phyloP scores from a whole-genome alignment of 495 filamentous ascomycete genomes.

The Xylaria castorea region DNA sequence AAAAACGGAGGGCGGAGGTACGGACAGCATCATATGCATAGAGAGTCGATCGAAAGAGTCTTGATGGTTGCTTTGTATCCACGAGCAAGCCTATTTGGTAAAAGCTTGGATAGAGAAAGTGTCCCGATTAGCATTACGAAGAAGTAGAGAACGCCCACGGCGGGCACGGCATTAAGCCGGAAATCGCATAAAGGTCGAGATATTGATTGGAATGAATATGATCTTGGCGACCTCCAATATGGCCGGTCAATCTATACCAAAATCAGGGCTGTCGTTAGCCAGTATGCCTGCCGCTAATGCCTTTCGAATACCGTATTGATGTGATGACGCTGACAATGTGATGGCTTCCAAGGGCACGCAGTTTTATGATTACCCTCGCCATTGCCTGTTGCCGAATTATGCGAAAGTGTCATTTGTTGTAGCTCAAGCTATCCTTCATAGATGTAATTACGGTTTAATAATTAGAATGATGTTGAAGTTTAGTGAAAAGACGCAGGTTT shows the following conservation, averaged over 20 bases:
- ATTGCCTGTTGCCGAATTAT: neutral
- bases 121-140: neutral
- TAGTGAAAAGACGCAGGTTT: neutral
- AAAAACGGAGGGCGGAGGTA: constrained; percentile 9
- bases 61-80: constrained; percentile 3
- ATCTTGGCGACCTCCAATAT: constrained; percentile 19
- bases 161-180: constrained; percentile 22
- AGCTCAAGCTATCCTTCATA: neutral
- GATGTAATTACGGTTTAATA: neutral
- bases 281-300: neutral
- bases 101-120: constrained; percentile 2
- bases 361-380: neutral
- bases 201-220: constrained; percentile 18
- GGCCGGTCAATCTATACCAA: constrained; percentile 2
- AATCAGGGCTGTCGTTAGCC: constrained; percentile 5
- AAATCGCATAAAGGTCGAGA: constrained; percentile 1
- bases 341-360: neutral
- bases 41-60: neutral
- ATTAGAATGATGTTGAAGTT: neutral
- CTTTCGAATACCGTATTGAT: constrained; percentile 7
- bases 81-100: constrained; percentile 16
- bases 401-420: neutral
- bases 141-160: constrained; percentile 10
- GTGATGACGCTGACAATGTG: neutral
- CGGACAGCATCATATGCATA: constrained; percentile 1